Conservation (phyloP, 2,329 filamentous ascomycete species). For the Aspergillus japonicus region DNA sequence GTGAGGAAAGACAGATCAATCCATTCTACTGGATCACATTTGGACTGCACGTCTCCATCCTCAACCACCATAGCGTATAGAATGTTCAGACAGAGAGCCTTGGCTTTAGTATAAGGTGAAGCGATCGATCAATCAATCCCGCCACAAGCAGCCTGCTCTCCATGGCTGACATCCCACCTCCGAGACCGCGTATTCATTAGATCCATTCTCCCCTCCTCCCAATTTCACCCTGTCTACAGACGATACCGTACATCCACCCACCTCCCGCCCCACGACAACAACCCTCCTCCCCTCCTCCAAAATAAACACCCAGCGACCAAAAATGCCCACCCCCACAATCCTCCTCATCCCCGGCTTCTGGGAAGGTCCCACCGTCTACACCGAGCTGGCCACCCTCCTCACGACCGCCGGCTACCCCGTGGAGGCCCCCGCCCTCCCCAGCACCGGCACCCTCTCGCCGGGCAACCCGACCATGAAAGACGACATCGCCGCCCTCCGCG, state of each 20-base stretch:
- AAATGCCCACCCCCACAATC: constrained; percentile 2
- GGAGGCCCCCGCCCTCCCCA: neutral
- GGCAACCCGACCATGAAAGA: constrained; percentile 7
- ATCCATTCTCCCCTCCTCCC: too few relatives aligned
- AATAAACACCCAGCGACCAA: too few relatives aligned
- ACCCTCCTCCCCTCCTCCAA: too few relatives aligned
- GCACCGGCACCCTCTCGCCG: constrained; percentile 3
- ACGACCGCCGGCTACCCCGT: neutral
- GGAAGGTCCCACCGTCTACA: constrained; percentile 1
- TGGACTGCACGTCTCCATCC: neutral
- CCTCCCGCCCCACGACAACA: too few relatives aligned
- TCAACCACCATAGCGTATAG: neutral
- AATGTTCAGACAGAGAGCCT: neutral
- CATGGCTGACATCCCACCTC: too few relatives aligned
- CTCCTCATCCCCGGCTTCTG: constrained; percentile 9
- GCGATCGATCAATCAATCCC: too few relatives aligned
- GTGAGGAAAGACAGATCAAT: neutral
- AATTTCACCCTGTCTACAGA: too few relatives aligned
- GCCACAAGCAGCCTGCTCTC: too few relatives aligned
- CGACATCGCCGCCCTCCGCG: constrained; percentile 2
- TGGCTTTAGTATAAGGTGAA: neutral
- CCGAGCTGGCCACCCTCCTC: neutral
- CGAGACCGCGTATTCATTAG: too few relatives aligned
- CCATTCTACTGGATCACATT: neutral
- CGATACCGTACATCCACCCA: too few relatives aligned